A percentile compares a stretch with the other conserved stretches of the same genome.
These are phyloP conservation scores for Cenchrus americanus DNA, from an alignment of 176 grass and related monocot species.

Conservation along the genomic window DNA sequence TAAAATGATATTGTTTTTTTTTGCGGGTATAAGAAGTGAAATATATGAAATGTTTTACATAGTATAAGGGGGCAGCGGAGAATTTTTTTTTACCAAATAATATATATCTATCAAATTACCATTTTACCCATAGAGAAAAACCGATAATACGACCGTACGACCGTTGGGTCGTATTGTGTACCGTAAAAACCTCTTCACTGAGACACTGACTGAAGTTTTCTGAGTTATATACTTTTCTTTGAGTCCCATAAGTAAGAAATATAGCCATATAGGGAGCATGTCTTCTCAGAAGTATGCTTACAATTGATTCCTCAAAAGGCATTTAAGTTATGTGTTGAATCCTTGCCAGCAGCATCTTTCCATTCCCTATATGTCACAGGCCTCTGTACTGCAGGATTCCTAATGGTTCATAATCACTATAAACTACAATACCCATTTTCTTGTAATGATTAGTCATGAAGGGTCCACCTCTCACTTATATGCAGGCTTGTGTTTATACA, in stretches of 20 bases:
- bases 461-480: neutral
- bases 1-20: too few relatives aligned
- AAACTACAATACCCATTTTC: neutral
- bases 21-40: too few relatives aligned
- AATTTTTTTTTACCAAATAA: too few relatives aligned
- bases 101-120: too few relatives aligned
- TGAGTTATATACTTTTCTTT: neutral
- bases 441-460: neutral
- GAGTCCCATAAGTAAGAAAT: constrained; percentile 1
- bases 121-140: too few relatives aligned
- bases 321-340: neutral
- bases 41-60: too few relatives aligned
- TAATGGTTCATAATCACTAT: constrained; percentile 21
- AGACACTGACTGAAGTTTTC: neutral
- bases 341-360: neutral
- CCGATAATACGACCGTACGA: too few relatives aligned
- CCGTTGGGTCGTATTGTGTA: too few relatives aligned
- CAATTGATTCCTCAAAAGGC: constrained; percentile 1
- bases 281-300: constrained; percentile 7
- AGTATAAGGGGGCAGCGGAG: too few relatives aligned
- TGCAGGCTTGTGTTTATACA: neutral
- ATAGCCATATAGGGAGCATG: too few relatives aligned
- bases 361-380: neutral
- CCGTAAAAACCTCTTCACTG: too few relatives aligned
- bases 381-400: neutral